These are phyloP conservation scores for Termitomyces sp. DNA, from an alignment of 768 basidiomycete species.

Conservation along the genomic window DNA sequence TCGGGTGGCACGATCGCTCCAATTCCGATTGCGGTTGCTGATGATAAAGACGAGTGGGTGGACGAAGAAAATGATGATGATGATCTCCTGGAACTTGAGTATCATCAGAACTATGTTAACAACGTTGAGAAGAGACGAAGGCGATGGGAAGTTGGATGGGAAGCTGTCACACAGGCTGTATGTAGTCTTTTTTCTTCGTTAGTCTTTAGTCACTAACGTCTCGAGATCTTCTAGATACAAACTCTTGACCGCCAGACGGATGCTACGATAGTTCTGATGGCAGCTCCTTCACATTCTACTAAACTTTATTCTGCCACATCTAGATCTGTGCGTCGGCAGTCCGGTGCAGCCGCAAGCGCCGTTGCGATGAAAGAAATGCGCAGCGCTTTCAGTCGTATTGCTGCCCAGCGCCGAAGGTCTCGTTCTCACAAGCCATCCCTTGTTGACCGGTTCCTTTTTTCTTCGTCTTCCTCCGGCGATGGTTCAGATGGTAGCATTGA, in stretches of 20 bases:
- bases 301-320: constrained; percentile 62
- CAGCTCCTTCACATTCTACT: constrained; percentile 68
- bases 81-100: constrained; percentile 71
- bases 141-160: constrained; percentile 75
- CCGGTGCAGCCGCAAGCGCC: constrained; percentile 34
- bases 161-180: constrained; percentile 68
- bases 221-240: constrained; percentile 51
- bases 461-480: constrained; percentile 37
- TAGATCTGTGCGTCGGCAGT: constrained; percentile 60
- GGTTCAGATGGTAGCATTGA: constrained; percentile 52
- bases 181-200: constrained; percentile 14
- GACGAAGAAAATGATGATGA: constrained; percentile 70
- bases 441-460: constrained; percentile 43
- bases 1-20: constrained; percentile 20
- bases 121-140: constrained; percentile 63
- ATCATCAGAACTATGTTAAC: constrained; percentile 64
- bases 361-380: constrained; percentile 49
- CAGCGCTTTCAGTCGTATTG: constrained; percentile 52
- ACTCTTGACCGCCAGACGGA: constrained; percentile 77
- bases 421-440: constrained; percentile 38
- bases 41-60: constrained; percentile 59
- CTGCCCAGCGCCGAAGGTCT: constrained; percentile 45
- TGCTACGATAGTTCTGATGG: constrained; percentile 68
- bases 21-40: constrained; percentile 21
- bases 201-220: neutral